Percentiles rank a stretch among this genome's conserved stretches.
These are phyloP conservation scores for Artemisia annua DNA, from an alignment of 129 eudicot species.

Conservation along the genomic window DNA sequence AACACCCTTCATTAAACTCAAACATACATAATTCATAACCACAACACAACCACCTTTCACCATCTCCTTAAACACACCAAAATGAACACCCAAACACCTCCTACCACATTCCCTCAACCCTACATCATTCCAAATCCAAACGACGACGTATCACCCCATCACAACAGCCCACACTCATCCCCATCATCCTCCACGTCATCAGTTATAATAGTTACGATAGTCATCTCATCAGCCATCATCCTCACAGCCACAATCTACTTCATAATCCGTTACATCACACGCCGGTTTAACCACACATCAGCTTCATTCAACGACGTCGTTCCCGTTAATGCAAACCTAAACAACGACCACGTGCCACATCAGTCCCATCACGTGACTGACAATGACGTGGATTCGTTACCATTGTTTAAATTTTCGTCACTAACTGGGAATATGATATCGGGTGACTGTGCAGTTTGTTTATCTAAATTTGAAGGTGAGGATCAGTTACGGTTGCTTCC, in stretches of 20 bases:
- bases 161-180: conserved; percentile 27
- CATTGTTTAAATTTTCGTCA: conserved; percentile 66
- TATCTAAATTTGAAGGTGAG: conserved; percentile 54
- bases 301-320: conserved; percentile 37
- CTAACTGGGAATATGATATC: conserved; percentile 57
- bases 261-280: conserved; percentile 59
- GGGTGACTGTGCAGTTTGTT: conserved; percentile 76
- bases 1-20: too few relatives aligned
- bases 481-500: conserved; percentile 79
- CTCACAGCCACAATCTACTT: conserved; percentile 68
- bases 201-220: conserved; percentile 42
- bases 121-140: background rate
- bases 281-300: conserved; percentile 44
- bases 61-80: too few relatives aligned
- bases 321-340: conserved; percentile 12
- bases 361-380: conserved; percentile 31
- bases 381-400: conserved; percentile 44
- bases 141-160: background rate
- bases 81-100: too few relatives aligned
- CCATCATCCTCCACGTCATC: conserved; percentile 39
- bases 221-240: conserved; percentile 69
- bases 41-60: too few relatives aligned
- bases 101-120: too few relatives aligned
- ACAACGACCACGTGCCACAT: conserved; percentile 2
- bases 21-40: too few relatives aligned